Evolutionary conservation across 2,329 filamentous ascomycete species (phyloP), one percentile per base, ranked within the genome.

Genomic region (Madurella fahalii): DNA sequence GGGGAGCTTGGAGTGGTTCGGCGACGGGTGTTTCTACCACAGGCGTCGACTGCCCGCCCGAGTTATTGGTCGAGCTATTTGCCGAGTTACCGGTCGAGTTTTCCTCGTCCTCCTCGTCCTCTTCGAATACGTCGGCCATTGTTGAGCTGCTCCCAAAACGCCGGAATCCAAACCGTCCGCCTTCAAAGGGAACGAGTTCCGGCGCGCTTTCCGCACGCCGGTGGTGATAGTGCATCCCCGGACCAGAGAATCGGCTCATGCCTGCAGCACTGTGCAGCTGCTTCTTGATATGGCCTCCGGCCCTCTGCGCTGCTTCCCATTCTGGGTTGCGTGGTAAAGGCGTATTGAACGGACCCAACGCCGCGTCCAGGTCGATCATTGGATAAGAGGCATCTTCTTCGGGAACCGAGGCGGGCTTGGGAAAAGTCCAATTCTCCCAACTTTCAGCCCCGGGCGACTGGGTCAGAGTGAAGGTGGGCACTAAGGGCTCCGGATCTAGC

Each of bases 341-440:
- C 0, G 91, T 95, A 64, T 95, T 94, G 71, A 96, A 95, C 0
- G 93, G 91, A 1, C 91, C 92, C 1, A 97, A 79, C 25, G 93
- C 94, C 16, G 92, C 93, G 72, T 99, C 94, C 41, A 99, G 76
- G 69, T 99, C 94, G 59, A 99, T 95, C 69, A 96, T 87, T 8
- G 89, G 86, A 65, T 85, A 89, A 50, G 86, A 80, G 2, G 81
- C 69, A 56, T 95, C 89, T 45, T 85, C 82, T 9, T 83, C 77
- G 2, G 69, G 70, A 41, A 63, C 71, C 58, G 63, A 64, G 16
- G 65, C 61, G 5, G 65, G 67, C 30, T 69, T 70, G 40, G 69
- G 56, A 61, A 74, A 70, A 42, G 72, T 74, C 64, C 73, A 72
- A 2, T 68, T 56, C 15, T 66, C 49, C 61, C 64, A 45, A 50